Conservation (phyloP, 345 rosid species). For the Aquilaria sinensis region DNA sequence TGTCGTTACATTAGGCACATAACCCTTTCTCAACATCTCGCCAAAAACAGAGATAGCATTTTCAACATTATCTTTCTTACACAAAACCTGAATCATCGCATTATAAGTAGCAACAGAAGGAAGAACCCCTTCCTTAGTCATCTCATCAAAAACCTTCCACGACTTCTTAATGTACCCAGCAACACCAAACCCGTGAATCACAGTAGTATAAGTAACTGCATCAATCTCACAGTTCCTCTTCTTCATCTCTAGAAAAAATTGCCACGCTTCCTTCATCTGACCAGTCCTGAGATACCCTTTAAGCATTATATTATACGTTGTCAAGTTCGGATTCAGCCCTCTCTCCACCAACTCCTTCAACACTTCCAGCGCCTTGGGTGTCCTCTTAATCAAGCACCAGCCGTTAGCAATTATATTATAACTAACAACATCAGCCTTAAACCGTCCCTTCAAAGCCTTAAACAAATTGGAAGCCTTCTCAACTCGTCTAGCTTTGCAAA, state of each 20-base stretch:
- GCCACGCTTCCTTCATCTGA: slow-evolving; percentile 76
- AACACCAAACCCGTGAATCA: slow-evolving; percentile 80
- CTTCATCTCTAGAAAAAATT: slow-evolving; percentile 86
- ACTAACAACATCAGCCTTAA: slow-evolving; percentile 61
- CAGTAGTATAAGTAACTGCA: slow-evolving; percentile 72
- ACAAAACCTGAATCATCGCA: slow-evolving; percentile 82
- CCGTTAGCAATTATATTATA: slow-evolving; percentile 82
- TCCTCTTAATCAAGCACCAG: slow-evolving; percentile 86
- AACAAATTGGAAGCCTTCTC: slow-evolving; percentile 76
- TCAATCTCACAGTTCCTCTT: slow-evolving; percentile 65
- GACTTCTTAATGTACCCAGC: slow-evolving; percentile 63
- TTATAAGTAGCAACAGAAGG: slow-evolving; percentile 87
- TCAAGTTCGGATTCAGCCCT: slow-evolving; percentile 57
- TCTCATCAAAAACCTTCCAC: slow-evolving; percentile 54
- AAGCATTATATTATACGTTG: slow-evolving; percentile 66
- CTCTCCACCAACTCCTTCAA: slow-evolving; percentile 79
- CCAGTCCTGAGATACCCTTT: slow-evolving; percentile 78
- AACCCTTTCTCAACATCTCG: slow-evolving; percentile 77
- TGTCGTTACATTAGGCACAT: slow-evolving; percentile 55
- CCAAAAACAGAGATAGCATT: slow-evolving; percentile 64
- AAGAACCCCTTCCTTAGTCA: slow-evolving; percentile 67
- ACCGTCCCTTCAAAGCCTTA: slow-evolving; percentile 52
- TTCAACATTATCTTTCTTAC: slow-evolving; percentile 82
- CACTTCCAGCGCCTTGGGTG: slow-evolving; percentile 66
- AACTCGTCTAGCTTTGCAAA: slow-evolving; percentile 63